Base-by-base conservation (phyloP, 2,329 filamentous ascomycete genomes). In the Aureobasidium sp. region DNA sequence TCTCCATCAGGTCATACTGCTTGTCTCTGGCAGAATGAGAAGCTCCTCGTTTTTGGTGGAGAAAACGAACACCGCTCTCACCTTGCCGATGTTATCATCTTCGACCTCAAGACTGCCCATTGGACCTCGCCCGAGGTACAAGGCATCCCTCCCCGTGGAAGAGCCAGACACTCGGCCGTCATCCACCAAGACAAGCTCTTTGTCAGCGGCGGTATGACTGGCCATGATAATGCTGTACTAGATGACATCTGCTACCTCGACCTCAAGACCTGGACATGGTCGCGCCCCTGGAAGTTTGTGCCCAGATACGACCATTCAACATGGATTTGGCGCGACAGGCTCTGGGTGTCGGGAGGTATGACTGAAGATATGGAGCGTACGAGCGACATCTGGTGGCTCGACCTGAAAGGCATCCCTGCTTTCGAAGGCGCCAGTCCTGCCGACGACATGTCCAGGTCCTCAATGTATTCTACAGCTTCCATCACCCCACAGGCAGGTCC, bases 51-150 rank as follows among this genome's bases (percentile, higher is more conserved):
- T 1, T 99, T 97, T 72, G 94, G 94, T 62, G 94, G 94, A 67
- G 94, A 99, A 78, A 99, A 99, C 75, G 94, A 99, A 74, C 94
- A 97, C 72, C 86, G 92, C 67, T 92, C 92, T 62, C 96, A 97
- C 73, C 86, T 99, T 14, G 95, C 92, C 52, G 94, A 99, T 73
- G 85, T 99, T 25, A 95, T 97, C 66, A 87, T 99, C 56, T 96
- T 99, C 72, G 92, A 99, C 73, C 84, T 99, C 63, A 90, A 92
- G 72, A 94, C 91, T 0, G 91, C 93, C 39, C 88, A 95, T 71
- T 99, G 94, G 94, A 95, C 90, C 7, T 91, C 96, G 69, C 94
- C 94, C 14, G 85, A 91, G 66, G 87, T 97, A 22, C 85, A 86
- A 45, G 94, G 94, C 1, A 87, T 88, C 0, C 83, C 94, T 31